Evolutionary conservation across 2,329 filamentous ascomycete species (phyloP), one percentile per base, ranked within the genome.

Genomic region (Cordyceps tenuipes): DNA sequence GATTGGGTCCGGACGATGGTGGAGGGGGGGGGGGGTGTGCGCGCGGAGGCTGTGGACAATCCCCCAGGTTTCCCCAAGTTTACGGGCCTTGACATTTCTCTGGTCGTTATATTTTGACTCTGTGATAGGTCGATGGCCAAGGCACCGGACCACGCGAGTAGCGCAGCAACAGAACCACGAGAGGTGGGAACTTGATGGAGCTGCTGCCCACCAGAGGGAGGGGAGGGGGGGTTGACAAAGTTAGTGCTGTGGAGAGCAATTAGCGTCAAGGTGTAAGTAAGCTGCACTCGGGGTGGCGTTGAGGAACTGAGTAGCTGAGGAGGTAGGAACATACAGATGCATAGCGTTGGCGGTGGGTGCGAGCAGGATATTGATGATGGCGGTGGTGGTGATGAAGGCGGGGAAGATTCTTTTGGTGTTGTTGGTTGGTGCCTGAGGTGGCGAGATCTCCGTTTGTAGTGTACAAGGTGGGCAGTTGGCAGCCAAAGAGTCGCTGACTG

Each of bases 1-100:
- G 8, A 49, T 36, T 48, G 54, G 43, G 26, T 46, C 41, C 43
- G 17, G 44, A 39, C 10, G 21, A 46, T 57, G 55, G 55, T 7
- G 55, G 29, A 23, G 15, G 21, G 41, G 23, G 15, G 48, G 26
- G 47, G 23, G 53, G n/a, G 53, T 47, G 55, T 17, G 55, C 44
- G 46, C 44, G 31, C 55, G 46, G 55, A 57, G 55, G 48, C 19
- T 46, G 23, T 43, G 55, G 46, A 46, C 55, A 50, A 58, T 50
- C 43, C 56, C 56, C 56, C 56, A 59, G 56, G 48, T 52, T 59
- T 59, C 47, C 56, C 56, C 56, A 59, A 59, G 56, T 59, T 57
- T 57, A 41, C 46, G 26, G 44, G 23, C 31, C 21, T 19, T 49
- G 23, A 21, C 46, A 41, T 10, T 21, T 34, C 17, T 43, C 3